Base-by-base conservation (phyloP, 495 filamentous ascomycete genomes). In the Aspergillus mulundensis region DNA sequence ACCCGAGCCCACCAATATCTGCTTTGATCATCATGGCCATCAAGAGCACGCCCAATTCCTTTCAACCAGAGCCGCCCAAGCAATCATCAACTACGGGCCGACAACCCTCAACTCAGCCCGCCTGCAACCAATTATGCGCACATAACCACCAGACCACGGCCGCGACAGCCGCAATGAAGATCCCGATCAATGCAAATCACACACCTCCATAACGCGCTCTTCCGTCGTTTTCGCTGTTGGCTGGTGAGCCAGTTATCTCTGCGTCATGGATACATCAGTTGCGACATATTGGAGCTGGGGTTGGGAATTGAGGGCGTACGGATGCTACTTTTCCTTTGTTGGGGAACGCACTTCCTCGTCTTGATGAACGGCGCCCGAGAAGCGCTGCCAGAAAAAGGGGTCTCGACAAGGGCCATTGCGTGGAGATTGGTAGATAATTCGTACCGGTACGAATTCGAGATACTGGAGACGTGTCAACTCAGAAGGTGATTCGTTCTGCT, bases 331-430 rank as follows among this genome's bases (percentile, higher is more conserved):
- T 23, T 61, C 20, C 11, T 59, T 47, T 36, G 57, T 10, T 16
- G 54, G 15, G 36, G 53, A 34, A 34, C 59, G 68, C 15, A 70
- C 61, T 54, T 71, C 66, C 56, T 77, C 75, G 41, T 78, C 70
- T 20, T 68, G 65, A 54, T 85, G 82, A 6, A 84, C 77, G 40
- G 84, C 83, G n/a, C 69, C 63, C 43, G 77, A 80, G 73, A 87
- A 86, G 51, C 83, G 76, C 18, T 74, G 75, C 84, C 83, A 86
- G 67, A 87, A 87, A 39, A 65, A 71, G 15, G 84, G 83, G 59
- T 87, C 84, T 24, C 77, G 74, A 83, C 75, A 12, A 77, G 67
- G 5, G 75, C 70, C 70, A 75, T 75, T 24, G 34, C 40, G 5
- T 18, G 4, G 24, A 15, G 34, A 34, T 19, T 1, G 14, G 25